These are phyloP conservation scores for Pilobolus umbonatus DNA, from an alignment of 192 early-diverging fungal species.

Conservation along the genomic window DNA sequence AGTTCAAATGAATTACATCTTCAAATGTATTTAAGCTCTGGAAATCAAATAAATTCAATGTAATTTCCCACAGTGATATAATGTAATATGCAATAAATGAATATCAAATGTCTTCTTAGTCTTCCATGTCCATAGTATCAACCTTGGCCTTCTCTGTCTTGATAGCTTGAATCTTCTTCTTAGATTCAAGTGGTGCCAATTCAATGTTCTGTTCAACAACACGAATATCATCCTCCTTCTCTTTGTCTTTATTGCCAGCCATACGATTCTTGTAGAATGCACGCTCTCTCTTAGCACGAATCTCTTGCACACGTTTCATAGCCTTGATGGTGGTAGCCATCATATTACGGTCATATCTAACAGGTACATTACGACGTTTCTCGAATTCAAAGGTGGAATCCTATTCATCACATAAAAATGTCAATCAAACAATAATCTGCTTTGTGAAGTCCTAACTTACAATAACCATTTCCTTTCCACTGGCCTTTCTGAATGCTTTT, in stretches of 20 bases:
- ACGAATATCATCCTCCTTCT: conserved; percentile 68
- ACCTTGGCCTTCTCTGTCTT: conserved; percentile 49
- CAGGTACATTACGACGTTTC: conserved; percentile 96
- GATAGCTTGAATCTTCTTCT: conserved; percentile 52
- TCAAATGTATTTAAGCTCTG: no score
- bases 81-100: no score
- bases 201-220: conserved; percentile 86
- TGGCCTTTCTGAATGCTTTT: conserved; percentile 97
- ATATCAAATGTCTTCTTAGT: no score
- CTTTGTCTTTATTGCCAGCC: conserved; percentile 80
- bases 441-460: conserved; percentile 62
- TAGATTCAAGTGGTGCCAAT: conserved; percentile 60
- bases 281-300: conserved; percentile 87
- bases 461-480: conserved; percentile 99
- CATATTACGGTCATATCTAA: conserved; percentile 94
- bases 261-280: conserved; percentile 92
- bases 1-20: no score
- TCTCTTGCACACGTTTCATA: conserved; percentile 96
- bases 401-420: no score
- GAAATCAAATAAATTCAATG: no score
- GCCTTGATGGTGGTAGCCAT: conserved; percentile 98
- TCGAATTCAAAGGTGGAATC: conserved; percentile 98
- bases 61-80: no score
- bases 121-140: conserved; percentile 63
- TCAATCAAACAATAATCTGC: no score